phyloP scores from a whole-genome alignment of 805 yeast genomes.

The Yarrowia sp. region DNA sequence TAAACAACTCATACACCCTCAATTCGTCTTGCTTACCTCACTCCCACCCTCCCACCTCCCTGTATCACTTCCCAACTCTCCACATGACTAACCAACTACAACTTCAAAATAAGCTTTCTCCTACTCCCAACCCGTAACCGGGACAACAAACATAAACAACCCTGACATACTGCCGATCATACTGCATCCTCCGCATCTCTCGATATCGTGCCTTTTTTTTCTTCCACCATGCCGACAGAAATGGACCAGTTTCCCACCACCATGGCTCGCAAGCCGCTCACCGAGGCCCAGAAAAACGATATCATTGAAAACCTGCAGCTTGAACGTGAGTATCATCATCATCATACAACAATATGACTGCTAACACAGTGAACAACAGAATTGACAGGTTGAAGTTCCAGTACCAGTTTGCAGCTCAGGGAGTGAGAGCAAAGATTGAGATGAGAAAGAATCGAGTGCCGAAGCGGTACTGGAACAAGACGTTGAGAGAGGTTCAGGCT shows the following conservation, averaged over 20 bases:
- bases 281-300: slow-evolving; percentile 28
- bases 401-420: slow-evolving; percentile 34
- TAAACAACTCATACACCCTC: too few species aligned
- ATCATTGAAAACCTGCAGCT: slow-evolving; percentile 29
- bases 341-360: not conserved
- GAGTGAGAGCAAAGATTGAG: slow-evolving; percentile 43
- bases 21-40: too few species aligned
- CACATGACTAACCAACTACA: not conserved
- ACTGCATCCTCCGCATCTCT: not conserved
- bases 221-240: not conserved
- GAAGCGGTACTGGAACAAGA: slow-evolving; percentile 47
- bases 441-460: slow-evolving; percentile 50
- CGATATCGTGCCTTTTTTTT: not conserved
- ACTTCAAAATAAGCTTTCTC: too few species aligned
- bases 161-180: not conserved
- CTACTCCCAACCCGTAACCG: not conserved
- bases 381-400: slow-evolving; percentile 37
- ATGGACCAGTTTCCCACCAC: slow-evolving; percentile 18
- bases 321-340: slow-evolving; percentile 32
- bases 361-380: slow-evolving; percentile 36
- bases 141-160: slow-evolving; percentile 12
- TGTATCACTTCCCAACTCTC: not conserved
- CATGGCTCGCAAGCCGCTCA: slow-evolving; percentile 24
- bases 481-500: slow-evolving; percentile 3
- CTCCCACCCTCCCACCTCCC: too few species aligned